Evolutionary conservation across 2,329 filamentous ascomycete genomes (phyloP).

Genomic region (Pseudophaeomoniella oleicola): DNA sequence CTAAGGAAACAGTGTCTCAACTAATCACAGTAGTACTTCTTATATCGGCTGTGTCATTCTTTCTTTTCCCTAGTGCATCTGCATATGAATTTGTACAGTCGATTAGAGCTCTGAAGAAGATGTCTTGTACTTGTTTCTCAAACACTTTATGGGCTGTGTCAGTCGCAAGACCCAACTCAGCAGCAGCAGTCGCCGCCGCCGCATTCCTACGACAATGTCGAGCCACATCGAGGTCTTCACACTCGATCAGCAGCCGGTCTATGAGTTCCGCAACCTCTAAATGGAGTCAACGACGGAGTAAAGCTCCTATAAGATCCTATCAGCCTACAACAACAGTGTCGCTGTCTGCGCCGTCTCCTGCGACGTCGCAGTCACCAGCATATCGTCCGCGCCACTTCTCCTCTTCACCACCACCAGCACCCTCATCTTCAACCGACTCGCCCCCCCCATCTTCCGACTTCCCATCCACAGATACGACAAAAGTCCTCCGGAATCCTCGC

Average conservation of each 20-base stretch:
- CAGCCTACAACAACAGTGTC: no score
- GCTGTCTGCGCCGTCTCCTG: no score
- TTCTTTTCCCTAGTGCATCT: no score
- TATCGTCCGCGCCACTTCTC: slow-evolving; percentile 3
- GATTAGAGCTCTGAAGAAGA: neutral
- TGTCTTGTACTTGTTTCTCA: neutral
- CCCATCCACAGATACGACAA: slow-evolving; percentile 15
- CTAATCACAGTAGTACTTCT: no score
- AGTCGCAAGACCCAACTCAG: neutral
- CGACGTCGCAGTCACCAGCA: no score
- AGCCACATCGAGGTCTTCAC: slow-evolving; percentile 3
- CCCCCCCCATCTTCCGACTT: neutral
- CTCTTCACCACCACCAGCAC: slow-evolving; percentile 4
- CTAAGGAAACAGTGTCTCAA: no score
- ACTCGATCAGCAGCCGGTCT: neutral
- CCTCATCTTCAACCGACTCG: neutral
- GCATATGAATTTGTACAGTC: no score
- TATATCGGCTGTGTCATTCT: no score
- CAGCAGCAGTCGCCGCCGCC: slow-evolving; percentile 1
- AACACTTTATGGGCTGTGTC: neutral
- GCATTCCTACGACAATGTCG: slow-evolving; percentile 10
- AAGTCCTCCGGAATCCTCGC: slow-evolving; percentile 51
- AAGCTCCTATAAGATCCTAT: no score
- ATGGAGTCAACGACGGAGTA: no score
- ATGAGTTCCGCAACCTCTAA: neutral